A percentile compares a stretch with the other conserved stretches of the same genome.
These are phyloP conservation scores for Trypethelium eluteriae DNA, from an alignment of 495 filamentous ascomycete species.

Conservation along the genomic window DNA sequence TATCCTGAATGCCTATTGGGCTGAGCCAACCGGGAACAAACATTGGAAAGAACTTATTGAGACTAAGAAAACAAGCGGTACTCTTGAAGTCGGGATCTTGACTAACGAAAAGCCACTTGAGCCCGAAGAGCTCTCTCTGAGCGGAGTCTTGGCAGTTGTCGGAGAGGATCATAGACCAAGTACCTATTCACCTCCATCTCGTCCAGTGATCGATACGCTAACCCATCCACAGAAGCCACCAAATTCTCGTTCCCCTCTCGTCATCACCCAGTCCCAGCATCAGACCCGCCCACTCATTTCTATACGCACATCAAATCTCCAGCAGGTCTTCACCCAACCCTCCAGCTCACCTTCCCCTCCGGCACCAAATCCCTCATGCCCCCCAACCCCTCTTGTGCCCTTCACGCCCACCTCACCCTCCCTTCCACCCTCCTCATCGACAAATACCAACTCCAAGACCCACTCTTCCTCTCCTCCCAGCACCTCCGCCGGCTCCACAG, in stretches of 20 bases:
- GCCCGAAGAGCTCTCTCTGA: conserved; percentile 64
- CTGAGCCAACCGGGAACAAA: conserved; percentile 38
- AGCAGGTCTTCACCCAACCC: conserved; percentile 79
- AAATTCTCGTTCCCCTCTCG: conserved; percentile 87
- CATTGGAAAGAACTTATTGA: conserved; percentile 47
- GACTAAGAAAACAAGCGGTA: conserved; percentile 35
- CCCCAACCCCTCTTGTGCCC: conserved; percentile 49
- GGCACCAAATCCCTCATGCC: conserved; percentile 26
- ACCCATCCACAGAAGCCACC: conserved; percentile 48
- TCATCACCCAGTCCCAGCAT: conserved; percentile 56
- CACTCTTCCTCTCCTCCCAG: conserved; percentile 65
- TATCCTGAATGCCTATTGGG: conserved; percentile 56
- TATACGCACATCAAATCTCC: conserved; percentile 53
- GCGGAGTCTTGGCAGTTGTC: conserved; percentile 70
- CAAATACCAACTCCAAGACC: conserved; percentile 72
- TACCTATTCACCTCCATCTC: conserved; percentile 38
- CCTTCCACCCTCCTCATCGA: conserved; percentile 80
- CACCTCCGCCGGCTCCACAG: conserved; percentile 61
- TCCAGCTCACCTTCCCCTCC: conserved; percentile 40
- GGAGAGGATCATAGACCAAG: conserved; percentile 63
- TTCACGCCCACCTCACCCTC: conserved; percentile 79
- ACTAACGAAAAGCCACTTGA: conserved; percentile 57
- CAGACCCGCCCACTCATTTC: conserved; percentile 39
- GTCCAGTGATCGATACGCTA: conserved; percentile 6
- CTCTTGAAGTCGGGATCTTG: conserved; percentile 79